Evolutionary conservation across 805 yeast species (phyloP).

Genomic region (Suhomyces sp.): DNA sequence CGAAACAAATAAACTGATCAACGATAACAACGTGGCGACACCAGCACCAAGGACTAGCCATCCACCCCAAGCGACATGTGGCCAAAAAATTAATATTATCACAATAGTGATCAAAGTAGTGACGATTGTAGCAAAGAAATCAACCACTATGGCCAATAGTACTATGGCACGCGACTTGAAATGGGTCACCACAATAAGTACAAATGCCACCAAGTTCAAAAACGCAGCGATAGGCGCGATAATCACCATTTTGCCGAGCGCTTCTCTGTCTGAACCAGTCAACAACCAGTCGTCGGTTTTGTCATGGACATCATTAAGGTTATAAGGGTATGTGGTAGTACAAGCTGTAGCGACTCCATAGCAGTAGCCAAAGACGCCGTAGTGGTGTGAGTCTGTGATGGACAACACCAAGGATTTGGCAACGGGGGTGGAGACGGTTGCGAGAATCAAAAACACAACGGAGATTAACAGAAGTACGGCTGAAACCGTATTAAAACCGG

Average conservation of each 20-base stretch:
- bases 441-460: conserved; percentile 60
- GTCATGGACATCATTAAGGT: conserved; percentile 27
- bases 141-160: conserved; percentile 43
- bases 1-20: conserved; percentile 45
- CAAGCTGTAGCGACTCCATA: conserved; percentile 31
- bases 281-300: conserved; percentile 48
- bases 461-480: conserved; percentile 48
- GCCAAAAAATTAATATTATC: conserved; percentile 56
- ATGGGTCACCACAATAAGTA: conserved; percentile 24
- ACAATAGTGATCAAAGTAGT: conserved; percentile 56
- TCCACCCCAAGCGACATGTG: conserved; percentile 66
- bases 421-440: conserved; percentile 63
- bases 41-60: conserved; percentile 73
- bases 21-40: conserved; percentile 48
- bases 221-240: conserved; percentile 68
- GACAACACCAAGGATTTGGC: conserved; percentile 48
- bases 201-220: conserved; percentile 43
- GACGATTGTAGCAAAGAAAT: conserved; percentile 50
- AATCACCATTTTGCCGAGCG: conserved; percentile 53
- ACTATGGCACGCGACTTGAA: conserved; percentile 21
- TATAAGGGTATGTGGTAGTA: conserved; percentile 47
- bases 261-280: conserved; percentile 43
- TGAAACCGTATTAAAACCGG: conserved; percentile 39
- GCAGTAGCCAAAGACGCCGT: conserved; percentile 73
- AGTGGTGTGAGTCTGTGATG: conserved; percentile 42